phyloP scores from a whole-genome alignment of 441 rosid genomes.

The Populus hybrid region DNA sequence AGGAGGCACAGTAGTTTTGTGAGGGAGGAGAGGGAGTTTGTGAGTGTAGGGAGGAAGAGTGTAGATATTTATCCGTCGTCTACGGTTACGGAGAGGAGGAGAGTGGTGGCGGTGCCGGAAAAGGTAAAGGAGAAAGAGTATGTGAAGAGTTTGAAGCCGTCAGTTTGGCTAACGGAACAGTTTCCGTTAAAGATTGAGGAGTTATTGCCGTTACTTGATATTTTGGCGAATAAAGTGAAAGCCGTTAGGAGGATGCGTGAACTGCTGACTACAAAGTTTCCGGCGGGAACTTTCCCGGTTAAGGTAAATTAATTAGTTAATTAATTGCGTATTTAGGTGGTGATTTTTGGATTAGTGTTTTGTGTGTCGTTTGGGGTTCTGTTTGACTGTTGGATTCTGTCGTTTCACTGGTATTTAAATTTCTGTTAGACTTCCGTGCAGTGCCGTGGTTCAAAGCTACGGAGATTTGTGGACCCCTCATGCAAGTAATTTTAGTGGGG shows the following conservation, averaged over 20 bases:
- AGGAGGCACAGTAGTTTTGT: slow-evolving; percentile 94
- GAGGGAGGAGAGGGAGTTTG: slow-evolving; percentile 72
- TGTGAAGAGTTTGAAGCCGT: slow-evolving; percentile 72
- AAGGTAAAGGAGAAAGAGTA: slow-evolving; percentile 79
- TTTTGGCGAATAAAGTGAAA: slow-evolving; percentile 87
- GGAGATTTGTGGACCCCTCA: not conserved
- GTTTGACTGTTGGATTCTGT: not conserved
- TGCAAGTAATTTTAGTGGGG: not conserved
- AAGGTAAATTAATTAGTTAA: slow-evolving; percentile 49
- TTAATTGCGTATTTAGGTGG: not conserved
- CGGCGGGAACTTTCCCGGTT: slow-evolving; percentile 93
- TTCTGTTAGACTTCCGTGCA: not conserved
- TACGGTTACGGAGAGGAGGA: slow-evolving; percentile 7
- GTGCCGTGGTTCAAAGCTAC: not conserved
- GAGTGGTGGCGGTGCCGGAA: slow-evolving; percentile 41
- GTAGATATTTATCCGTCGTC: too few species aligned
- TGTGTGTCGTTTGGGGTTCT: not conserved
- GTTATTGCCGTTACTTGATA: slow-evolving; percentile 85
- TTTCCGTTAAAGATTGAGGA: slow-evolving; percentile 92
- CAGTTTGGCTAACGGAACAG: slow-evolving; percentile 92
- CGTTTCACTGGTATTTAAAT: not conserved
- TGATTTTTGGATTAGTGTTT: not conserved
- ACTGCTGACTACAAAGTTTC: slow-evolving; percentile 86
- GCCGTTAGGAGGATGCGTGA: slow-evolving; percentile 90
- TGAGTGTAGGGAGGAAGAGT: too few species aligned